A percentile compares a stretch with the other conserved stretches of the same genome.
phyloP scores from a whole-genome alignment of 257 asterid genomes.

The Gentiana dahurica region DNA sequence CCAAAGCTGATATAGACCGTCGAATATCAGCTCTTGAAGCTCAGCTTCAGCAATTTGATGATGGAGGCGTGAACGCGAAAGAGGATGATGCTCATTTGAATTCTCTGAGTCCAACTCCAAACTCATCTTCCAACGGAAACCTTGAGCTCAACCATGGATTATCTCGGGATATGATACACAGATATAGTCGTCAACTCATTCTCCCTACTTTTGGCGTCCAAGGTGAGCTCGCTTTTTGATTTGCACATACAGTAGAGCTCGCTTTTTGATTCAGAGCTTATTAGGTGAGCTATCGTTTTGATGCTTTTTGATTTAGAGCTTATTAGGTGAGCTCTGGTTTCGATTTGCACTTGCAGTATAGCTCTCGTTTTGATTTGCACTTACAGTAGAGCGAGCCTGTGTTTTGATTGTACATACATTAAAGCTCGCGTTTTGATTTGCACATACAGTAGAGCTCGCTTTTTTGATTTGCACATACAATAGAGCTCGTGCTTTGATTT shows the following conservation, averaged over 20 bases:
- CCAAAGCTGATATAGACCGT: constrained; percentile 32
- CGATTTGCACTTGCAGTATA: no score
- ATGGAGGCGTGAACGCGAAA: constrained; percentile 6
- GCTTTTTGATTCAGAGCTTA: not conserved
- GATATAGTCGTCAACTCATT: constrained; percentile 90
- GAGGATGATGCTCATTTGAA: constrained; percentile 15
- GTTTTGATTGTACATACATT: no score
- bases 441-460: no score
- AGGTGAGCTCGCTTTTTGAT: constrained; percentile 10
- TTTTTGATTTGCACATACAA: no score
- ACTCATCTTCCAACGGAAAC: constrained; percentile 3
- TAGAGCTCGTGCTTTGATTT: no score
- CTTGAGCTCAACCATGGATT: constrained; percentile 20
- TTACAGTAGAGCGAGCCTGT: no score
- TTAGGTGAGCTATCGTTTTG: not conserved
- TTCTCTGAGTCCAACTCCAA: constrained; percentile 1
- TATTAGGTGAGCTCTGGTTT: no score
- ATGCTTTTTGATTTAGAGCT: no score
- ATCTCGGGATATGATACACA: constrained; percentile 62
- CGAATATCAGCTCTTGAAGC: constrained; percentile 57
- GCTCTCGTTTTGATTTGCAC: no score
- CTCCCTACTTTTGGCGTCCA: constrained; percentile 83
- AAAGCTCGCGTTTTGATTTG: no score
- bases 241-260: not conserved
- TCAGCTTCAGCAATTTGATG: constrained; percentile 28